phyloP scores from a whole-genome alignment of 2,329 filamentous ascomycete species.

The Onygenales sp. region DNA sequence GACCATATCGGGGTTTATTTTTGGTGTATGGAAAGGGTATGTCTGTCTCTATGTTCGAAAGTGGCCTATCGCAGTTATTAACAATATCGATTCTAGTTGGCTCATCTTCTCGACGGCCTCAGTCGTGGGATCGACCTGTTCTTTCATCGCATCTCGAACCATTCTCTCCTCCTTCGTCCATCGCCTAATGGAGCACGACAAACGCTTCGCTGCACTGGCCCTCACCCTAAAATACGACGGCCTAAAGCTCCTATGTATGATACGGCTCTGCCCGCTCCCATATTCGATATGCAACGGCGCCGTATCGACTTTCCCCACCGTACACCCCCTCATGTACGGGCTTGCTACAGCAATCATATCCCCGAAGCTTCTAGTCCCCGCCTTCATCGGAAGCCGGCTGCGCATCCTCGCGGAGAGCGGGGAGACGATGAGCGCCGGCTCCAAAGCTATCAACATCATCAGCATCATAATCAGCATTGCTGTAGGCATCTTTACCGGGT shows the following conservation, averaged over 20 bases:
- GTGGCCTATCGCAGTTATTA: constrained; percentile 22
- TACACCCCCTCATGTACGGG: constrained; percentile 65
- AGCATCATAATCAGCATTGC: constrained; percentile 64
- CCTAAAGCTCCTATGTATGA: constrained; percentile 78
- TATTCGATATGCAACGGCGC: constrained; percentile 93
- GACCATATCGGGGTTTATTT: constrained; percentile 61
- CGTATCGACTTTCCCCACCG: constrained; percentile 83
- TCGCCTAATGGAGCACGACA: constrained; percentile 69
- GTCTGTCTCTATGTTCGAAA: constrained; percentile 40
- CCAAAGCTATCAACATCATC: constrained; percentile 74
- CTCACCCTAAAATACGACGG: constrained; percentile 87
- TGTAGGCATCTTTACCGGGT: constrained; percentile 67
- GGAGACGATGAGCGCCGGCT: constrained; percentile 68
- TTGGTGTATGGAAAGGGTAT: constrained; percentile 62
- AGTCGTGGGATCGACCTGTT: constrained; percentile 63
- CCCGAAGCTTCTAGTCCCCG: constrained; percentile 82
- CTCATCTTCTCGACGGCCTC: constrained; percentile 72
- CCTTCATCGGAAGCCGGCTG: constrained; percentile 82
- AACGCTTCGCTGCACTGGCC: constrained; percentile 77
- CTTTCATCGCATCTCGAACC: constrained; percentile 73
- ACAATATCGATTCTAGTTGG: constrained; percentile 51
- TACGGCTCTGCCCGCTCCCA: constrained; percentile 83
- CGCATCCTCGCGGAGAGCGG: constrained; percentile 73
- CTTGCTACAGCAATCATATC: constrained; percentile 71
- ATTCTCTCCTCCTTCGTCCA: constrained; percentile 71